Base-by-base conservation (phyloP, 1,284 basidiomycete species). In the Laetiporus sulphureus region DNA sequence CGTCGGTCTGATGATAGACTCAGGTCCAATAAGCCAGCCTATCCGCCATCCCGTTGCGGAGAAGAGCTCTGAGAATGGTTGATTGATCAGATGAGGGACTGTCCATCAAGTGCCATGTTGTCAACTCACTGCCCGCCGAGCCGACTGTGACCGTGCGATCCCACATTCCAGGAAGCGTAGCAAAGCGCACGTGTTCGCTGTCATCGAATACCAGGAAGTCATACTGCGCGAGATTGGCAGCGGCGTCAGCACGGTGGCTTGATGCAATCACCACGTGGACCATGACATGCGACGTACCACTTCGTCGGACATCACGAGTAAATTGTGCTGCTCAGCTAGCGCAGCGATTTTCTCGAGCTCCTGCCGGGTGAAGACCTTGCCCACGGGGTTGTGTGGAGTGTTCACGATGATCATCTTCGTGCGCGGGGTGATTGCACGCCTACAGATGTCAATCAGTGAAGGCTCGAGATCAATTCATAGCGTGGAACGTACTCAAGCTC, bases 31-130 rank as follows among this genome's bases (percentile, higher is more conserved):
- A 11, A 94, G 76, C 93, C 93, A 99, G 55, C 95, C 96, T 19
- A 99, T 79, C 44, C 96, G 83, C 95, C 95, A 99, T 19, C 96
- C 96, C 1, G 96, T 99, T 6, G 91, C 91, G 13, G 95, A 90
- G 62, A 99, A 99, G n/a, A 91, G 83, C 71, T 93, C 89, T 91
- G 58, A 15, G 27, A 27, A 31, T 22, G 19, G 29, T 13, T 25
- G 19, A 45, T 13, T 33, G 29, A 36, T 48, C 21, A 39, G 45
- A 32, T n/a, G n/a, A n/a, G n/a, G n/a, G n/a, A n/a, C n/a, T n/a
- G n/a, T n/a, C n/a, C n/a, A n/a, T n/a, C n/a, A n/a, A n/a, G n/a
- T n/a, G n/a, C n/a, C n/a, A n/a, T n/a, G 16, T 13, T 15, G 16
- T 21, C 21, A 6, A 68, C 79, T 67, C 57, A 80, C 80, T 85